A percentile compares a stretch with the other conserved stretches of the same genome.
These are phyloP conservation scores for Exidia glandulosa DNA, from an alignment of 768 basidiomycete genomes.

Conservation along the genomic window DNA sequence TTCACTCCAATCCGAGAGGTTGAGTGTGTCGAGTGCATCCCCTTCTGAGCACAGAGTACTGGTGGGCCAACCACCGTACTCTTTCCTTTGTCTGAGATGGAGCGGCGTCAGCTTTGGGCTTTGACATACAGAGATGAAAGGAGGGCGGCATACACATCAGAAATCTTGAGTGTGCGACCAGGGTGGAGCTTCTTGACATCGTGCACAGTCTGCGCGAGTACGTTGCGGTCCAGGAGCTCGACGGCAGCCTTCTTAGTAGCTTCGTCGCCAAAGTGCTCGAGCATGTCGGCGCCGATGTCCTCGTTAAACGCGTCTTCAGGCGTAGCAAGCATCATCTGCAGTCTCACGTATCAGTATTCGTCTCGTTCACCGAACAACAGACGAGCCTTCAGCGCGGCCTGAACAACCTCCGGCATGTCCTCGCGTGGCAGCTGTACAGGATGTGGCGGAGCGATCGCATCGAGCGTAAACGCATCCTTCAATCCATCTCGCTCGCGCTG, in stretches of 20 bases:
- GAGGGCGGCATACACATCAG: slow-evolving; percentile 43
- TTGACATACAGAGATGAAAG: no score
- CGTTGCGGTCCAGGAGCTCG: slow-evolving; percentile 50
- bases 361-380: neutral
- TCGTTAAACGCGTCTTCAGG: slow-evolving; percentile 58
- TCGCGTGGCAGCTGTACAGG: slow-evolving; percentile 18
- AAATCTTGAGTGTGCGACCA: slow-evolving; percentile 66
- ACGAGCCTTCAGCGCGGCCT: slow-evolving; percentile 60
- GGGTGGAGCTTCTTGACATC: slow-evolving; percentile 55
- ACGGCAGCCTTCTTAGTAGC: slow-evolving; percentile 44
- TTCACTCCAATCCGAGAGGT: slow-evolving; percentile 54
- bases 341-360: neutral
- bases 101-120: no score
- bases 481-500: slow-evolving; percentile 60
- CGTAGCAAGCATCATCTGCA: slow-evolving; percentile 67
- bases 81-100: no score
- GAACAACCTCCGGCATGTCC: slow-evolving; percentile 30
- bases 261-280: slow-evolving; percentile 46
- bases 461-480: slow-evolving; percentile 41
- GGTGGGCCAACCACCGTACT: slow-evolving; percentile 1
- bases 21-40: slow-evolving; percentile 30
- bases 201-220: slow-evolving; percentile 54
- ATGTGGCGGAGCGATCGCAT: slow-evolving; percentile 28
- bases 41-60: slow-evolving; percentile 34
- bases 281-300: slow-evolving; percentile 43